Conservation (phyloP, 441 rosid genomes). For the Erodium trifolium region DNA sequence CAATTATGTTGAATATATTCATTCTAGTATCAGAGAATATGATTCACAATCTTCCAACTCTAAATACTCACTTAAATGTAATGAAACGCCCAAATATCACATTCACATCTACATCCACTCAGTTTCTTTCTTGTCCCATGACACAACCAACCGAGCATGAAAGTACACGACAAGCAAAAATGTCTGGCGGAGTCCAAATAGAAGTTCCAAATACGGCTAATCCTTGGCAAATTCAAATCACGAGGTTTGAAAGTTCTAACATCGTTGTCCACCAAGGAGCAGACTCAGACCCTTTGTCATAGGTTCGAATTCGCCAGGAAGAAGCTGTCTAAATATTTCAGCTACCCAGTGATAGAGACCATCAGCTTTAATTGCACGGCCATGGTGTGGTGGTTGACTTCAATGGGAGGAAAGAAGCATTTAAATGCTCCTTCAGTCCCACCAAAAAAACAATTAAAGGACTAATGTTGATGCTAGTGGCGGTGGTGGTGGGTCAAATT, state of each 20-base stretch:
- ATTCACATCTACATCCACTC: too few relatives aligned
- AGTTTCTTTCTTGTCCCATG: too few relatives aligned
- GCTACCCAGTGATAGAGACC: not conserved
- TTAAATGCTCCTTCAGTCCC: not conserved
- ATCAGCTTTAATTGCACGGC: not conserved
- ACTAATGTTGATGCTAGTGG: not conserved
- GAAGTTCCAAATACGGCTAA: not conserved
- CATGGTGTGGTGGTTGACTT: not conserved
- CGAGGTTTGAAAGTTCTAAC: not conserved
- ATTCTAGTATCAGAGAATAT: too few relatives aligned
- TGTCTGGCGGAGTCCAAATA: too few relatives aligned
- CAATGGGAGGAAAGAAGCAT: not conserved
- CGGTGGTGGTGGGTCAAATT: not conserved
- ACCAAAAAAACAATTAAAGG: conserved; percentile 7
- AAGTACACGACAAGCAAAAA: too few relatives aligned
- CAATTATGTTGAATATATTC: too few relatives aligned
- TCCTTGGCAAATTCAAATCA: not conserved
- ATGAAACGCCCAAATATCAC: too few relatives aligned
- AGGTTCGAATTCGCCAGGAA: not conserved
- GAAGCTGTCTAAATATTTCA: not conserved
- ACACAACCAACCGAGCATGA: too few relatives aligned
- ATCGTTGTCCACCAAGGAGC: not conserved
- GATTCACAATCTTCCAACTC: too few relatives aligned
- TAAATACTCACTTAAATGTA: too few relatives aligned
- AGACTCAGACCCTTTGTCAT: not conserved